Percentiles rank a stretch among this genome's conserved stretches.
These are phyloP conservation scores for Lyophyllum atratum DNA, from an alignment of 768 basidiomycete species.

Conservation along the genomic window DNA sequence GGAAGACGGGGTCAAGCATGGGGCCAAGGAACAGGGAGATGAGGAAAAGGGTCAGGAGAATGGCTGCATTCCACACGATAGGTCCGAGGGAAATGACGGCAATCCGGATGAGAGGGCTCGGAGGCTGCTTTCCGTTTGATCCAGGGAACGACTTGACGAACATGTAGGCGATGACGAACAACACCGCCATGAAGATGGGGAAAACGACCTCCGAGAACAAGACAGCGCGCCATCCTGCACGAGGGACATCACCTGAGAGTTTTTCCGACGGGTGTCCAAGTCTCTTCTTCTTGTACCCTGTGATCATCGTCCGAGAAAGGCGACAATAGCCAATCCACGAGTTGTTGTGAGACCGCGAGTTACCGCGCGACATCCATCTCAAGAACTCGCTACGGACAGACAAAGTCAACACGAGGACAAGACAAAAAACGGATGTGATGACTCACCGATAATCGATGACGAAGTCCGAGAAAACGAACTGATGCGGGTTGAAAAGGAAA, in stretches of 20 bases:
- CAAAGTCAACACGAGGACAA: conserved; percentile 4
- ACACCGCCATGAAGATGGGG: conserved; percentile 80
- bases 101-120: conserved; percentile 89
- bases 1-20: conserved; percentile 80
- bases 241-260: conserved; percentile 91
- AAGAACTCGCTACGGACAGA: conserved; percentile 78
- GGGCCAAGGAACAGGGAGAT: conserved; percentile 92
- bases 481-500: conserved; percentile 99
- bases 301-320: conserved; percentile 96
- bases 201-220: conserved; percentile 86
- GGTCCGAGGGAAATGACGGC: conserved; percentile 93
- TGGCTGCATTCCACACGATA: conserved; percentile 91
- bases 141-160: conserved; percentile 88
- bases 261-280: conserved; percentile 98
- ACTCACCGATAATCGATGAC: conserved; percentile 88
- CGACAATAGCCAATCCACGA: conserved; percentile 99
- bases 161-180: conserved; percentile 90
- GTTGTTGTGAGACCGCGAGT: conserved; percentile 95
- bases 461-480: conserved; percentile 96
- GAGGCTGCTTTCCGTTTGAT: conserved; percentile 58
- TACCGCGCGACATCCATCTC: conserved; percentile 98
- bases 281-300: conserved; percentile 99
- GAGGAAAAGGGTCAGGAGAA: conserved; percentile 87
- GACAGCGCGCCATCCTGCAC: conserved; percentile 91
- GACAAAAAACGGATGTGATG: not conserved